Evolutionary conservation across 2,329 filamentous ascomycete genomes (phyloP), one percentile per base, ranked within the genome.

Genomic region (Phialophora verrucosa): DNA sequence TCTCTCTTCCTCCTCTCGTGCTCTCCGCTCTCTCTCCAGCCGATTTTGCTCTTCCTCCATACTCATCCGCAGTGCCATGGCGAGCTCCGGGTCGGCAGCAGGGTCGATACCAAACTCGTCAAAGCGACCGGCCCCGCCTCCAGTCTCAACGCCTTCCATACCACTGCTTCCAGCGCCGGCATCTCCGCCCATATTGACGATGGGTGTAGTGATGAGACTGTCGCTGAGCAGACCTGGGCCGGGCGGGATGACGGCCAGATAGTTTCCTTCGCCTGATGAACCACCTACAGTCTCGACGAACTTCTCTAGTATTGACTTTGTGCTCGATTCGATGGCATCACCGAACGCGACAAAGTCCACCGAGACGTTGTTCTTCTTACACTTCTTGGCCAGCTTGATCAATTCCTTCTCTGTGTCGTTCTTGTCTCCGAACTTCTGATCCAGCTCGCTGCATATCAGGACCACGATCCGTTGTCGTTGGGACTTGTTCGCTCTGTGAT

Each of bases 11-110:
- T 87, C 85, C 72, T 84, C 86, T 73, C 91, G 90, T 70, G 92
- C 88, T 74, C 89, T 88, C 73, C 90, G 91, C 75, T 90, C 88
- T 81, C 92, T 92, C 78, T 97, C 93, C 80, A 96, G 90, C 74
- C 95, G 85, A 68, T 93, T 93, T 83, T 96, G 96, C 81, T 99
- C 95, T 78, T 99, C 95, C 78, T 99, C 95, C 87, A 96, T 92
- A 79, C 92, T 96, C 92, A 99, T 97, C 70, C 95, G 89, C 77
- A 99, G 83, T 60, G 95, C 95, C 73, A 99, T 87, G 25, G 95
- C 95, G 75, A 99, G 83, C 79, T 99, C 95, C 3, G 95, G 95
- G 76, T 99, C 95, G 75, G 93, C 86, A 62, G 90, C 90, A 14
- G 94, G 93, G 78, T 98, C 95, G 72, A 97, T 92, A 70, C 91